Base-by-base conservation (phyloP, 148 eudicot species). In the Pouteria glomerata region DNA sequence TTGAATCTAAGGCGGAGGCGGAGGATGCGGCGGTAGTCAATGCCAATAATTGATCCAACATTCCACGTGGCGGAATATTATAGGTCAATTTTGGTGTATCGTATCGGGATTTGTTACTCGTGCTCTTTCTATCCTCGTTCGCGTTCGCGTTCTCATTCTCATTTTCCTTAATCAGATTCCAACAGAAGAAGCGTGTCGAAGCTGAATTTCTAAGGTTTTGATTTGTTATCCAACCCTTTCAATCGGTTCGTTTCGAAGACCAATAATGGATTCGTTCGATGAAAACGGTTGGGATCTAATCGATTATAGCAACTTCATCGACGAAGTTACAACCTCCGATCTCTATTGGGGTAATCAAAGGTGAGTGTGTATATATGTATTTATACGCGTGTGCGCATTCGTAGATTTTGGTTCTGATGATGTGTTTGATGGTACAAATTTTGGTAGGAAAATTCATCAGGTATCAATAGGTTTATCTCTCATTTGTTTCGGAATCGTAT, bases 321-420 rank as follows among this genome's bases (percentile, higher is more conserved):
- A 85, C 44, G 87, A 85, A 45, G 84, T 64, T 13, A 68, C 83
- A 45, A 78, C 93, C 19, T 67, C 85, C 56, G 80, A 82, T 71
- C 84, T 89, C 73, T 71, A 73, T 69, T 87, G 88, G 84, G 77
- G 74, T 66, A 63, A 75, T 73, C 84, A 80, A 39, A 74, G 85
- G 90, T 87, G 59, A 14, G 15, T 18, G 21, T 18, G 2, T 3
- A 7, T 5, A 1, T 73, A 0, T 53, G 11, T 14, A 0, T 42
- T 1, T 6, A 15, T 50, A 12, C 23, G 1, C 8, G 29, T 1
- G 13, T 3, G 5, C 11, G 2, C 0, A 4, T 16, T 30, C 16
- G 8, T 8, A 14, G 11, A 1, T 50, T 21, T 63, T 10, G 19
- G 29, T 63, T 35, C 16, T 33, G 0, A 18, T 24, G 6, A 45